Evolutionary conservation across 2,329 filamentous ascomycete genomes (phyloP).

Genomic region (Uncinocarpus reesii): DNA sequence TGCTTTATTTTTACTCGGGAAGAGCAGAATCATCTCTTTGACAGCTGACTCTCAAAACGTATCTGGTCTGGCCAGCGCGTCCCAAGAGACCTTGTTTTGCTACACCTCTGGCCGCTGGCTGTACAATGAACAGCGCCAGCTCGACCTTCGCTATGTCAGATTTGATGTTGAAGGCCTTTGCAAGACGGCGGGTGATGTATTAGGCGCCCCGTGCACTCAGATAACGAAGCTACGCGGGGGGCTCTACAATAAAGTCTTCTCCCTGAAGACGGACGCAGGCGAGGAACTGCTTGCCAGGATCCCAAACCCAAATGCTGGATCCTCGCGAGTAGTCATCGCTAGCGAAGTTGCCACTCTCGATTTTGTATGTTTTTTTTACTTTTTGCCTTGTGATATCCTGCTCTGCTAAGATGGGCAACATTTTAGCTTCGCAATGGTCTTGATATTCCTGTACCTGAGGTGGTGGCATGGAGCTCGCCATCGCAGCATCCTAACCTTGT

Average conservation of each 20-base stretch:
- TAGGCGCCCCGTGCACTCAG: conserved; percentile 16
- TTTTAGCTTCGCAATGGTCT: conserved; percentile 17
- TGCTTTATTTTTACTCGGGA: too few species aligned
- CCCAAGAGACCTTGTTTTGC: conserved; percentile 15
- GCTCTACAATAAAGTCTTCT: conserved; percentile 23
- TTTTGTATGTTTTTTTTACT: conserved; percentile 18
- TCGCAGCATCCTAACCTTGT: conserved; percentile 15
- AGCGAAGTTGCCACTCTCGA: conserved; percentile 22
- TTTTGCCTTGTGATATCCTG: neutral
- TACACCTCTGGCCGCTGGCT: conserved; percentile 29
- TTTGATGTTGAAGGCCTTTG: conserved; percentile 30
- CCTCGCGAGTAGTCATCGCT: conserved; percentile 14
- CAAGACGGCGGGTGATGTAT: conserved; percentile 20
- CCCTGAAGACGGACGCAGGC: conserved; percentile 17
- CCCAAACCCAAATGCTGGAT: conserved; percentile 16
- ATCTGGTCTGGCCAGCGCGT: neutral
- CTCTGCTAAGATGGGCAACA: neutral
- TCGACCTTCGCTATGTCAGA: conserved; percentile 22
- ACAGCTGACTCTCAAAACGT: too few species aligned
- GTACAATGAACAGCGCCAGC: conserved; percentile 26
- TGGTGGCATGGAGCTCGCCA: conserved; percentile 17
- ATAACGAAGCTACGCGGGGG: conserved; percentile 26
- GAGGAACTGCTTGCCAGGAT: conserved; percentile 15
- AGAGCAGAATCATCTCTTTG: too few species aligned
- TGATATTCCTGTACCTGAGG: conserved; percentile 17